Conservation (phyloP, 2,329 filamentous ascomycete genomes). For the Hysterium pulicare region DNA sequence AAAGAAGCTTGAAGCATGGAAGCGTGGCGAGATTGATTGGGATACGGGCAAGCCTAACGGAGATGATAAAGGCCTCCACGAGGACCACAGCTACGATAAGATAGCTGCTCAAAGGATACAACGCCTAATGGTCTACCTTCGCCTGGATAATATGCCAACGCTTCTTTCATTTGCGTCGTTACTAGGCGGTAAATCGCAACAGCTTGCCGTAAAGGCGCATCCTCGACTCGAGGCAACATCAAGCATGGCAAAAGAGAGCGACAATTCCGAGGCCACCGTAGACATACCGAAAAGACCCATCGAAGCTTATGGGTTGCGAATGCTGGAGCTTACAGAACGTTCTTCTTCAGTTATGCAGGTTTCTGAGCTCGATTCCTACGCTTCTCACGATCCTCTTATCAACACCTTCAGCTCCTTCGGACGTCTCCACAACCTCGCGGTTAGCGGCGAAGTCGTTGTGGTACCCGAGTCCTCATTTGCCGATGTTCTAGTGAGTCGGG, state of each 20-base stretch:
- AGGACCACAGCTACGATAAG: constrained; percentile 49
- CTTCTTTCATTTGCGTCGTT: constrained; percentile 80
- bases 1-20: constrained; percentile 69
- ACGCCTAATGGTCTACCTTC: constrained; percentile 74
- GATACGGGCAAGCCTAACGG: constrained; percentile 56
- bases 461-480: constrained; percentile 76
- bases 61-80: constrained; percentile 36
- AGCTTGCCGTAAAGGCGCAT: constrained; percentile 37
- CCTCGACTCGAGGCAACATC: constrained; percentile 27
- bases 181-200: constrained; percentile 56
- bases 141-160: constrained; percentile 78
- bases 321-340: constrained; percentile 85
- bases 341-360: constrained; percentile 95
- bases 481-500: constrained; percentile 69
- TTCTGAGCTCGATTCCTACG: constrained; percentile 71
- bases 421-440: constrained; percentile 75
- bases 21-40: constrained; percentile 88
- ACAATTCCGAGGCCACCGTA: constrained; percentile 12
- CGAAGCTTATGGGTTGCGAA: constrained; percentile 77
- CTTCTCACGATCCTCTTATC: constrained; percentile 70
- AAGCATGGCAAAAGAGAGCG: constrained; percentile 20
- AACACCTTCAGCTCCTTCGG: constrained; percentile 90
- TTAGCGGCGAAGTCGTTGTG: constrained; percentile 77
- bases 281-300: constrained; percentile 49
- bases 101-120: constrained; percentile 52